Evolutionary conservation across 768 basidiomycete genomes (phyloP).

Genomic region (Tricholoma bakamatsutake): DNA sequence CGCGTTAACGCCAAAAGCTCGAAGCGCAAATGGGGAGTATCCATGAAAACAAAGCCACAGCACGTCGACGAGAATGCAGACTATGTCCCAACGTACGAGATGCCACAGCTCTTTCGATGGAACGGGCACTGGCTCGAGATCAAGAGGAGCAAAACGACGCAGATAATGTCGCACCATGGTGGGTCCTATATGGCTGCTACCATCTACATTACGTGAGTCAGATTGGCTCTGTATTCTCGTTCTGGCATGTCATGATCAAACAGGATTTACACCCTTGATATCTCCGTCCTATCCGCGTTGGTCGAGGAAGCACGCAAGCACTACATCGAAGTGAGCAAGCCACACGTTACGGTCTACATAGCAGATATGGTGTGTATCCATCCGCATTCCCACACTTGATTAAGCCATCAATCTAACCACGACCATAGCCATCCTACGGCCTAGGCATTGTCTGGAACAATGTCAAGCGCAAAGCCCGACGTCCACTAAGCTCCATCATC

Average conservation of each 20-base stretch:
- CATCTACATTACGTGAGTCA: slow-evolving; percentile 26
- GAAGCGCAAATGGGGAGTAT: slow-evolving; percentile 31
- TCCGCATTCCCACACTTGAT: not conserved
- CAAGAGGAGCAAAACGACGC: slow-evolving; percentile 17
- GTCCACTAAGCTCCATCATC: slow-evolving; percentile 48
- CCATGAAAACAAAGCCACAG: slow-evolving; percentile 14
- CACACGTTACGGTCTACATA: slow-evolving; percentile 30
- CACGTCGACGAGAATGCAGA: slow-evolving; percentile 26
- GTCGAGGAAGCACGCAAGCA: slow-evolving; percentile 30
- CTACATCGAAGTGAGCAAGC: slow-evolving; percentile 29
- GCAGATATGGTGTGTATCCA: slow-evolving; percentile 22
- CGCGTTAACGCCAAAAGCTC: slow-evolving; percentile 34
- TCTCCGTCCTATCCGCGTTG: slow-evolving; percentile 27
- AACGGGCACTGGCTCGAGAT: slow-evolving; percentile 35
- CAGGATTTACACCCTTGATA: slow-evolving; percentile 37
- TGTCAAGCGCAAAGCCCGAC: slow-evolving; percentile 42
- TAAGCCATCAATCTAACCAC: not conserved
- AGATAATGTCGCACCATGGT: slow-evolving; percentile 7
- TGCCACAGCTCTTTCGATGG: slow-evolving; percentile 37
- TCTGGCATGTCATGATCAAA: not conserved
- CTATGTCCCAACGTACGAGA: slow-evolving; percentile 34
- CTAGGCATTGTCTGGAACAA: slow-evolving; percentile 36
- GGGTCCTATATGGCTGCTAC: slow-evolving; percentile 12
- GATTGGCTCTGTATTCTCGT: not conserved
- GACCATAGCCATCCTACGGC: slow-evolving; percentile 29